phyloP scores from a whole-genome alignment of 176 grass and related monocot genomes.

The Metroxylon sagu region DNA sequence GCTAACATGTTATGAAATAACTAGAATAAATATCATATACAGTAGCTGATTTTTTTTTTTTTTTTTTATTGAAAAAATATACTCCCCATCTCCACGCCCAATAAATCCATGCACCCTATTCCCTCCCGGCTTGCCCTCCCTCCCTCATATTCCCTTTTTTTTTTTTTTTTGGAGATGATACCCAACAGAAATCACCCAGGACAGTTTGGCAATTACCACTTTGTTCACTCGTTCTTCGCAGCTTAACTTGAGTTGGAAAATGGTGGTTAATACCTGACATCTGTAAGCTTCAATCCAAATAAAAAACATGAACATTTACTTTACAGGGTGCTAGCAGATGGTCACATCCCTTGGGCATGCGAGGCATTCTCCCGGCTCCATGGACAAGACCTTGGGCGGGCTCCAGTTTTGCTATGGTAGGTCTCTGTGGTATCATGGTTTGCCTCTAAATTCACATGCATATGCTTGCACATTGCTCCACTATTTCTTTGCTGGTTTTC shows the following conservation, averaged over 20 bases:
- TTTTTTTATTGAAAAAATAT: too few relatives aligned
- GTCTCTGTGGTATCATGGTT: not conserved
- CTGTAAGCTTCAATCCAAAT: constrained; percentile 1
- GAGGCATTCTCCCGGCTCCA: constrained; percentile 64
- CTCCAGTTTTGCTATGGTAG: constrained; percentile 47
- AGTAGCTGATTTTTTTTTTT: too few relatives aligned
- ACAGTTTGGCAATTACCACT: too few relatives aligned
- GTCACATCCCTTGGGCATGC: constrained; percentile 67
- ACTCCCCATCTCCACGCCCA: too few relatives aligned
- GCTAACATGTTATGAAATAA: too few relatives aligned
- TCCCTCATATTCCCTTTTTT: too few relatives aligned
- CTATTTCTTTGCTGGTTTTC: constrained; percentile 2
- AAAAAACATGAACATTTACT: not conserved
- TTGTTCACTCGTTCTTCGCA: not conserved
- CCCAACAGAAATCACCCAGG: too few relatives aligned
- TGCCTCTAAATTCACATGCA: not conserved
- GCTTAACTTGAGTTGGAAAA: not conserved
- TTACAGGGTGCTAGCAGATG: constrained; percentile 60
- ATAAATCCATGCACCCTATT: too few relatives aligned
- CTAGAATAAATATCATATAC: too few relatives aligned
- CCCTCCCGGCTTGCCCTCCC: too few relatives aligned
- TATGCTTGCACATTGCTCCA: not conserved
- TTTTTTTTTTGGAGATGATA: too few relatives aligned
- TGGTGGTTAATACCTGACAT: constrained; percentile 3
- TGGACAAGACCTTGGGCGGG: constrained; percentile 34